These are phyloP conservation scores for Parathielavia hyrcaniae DNA, from an alignment of 495 filamentous ascomycete genomes.

Conservation along the genomic window DNA sequence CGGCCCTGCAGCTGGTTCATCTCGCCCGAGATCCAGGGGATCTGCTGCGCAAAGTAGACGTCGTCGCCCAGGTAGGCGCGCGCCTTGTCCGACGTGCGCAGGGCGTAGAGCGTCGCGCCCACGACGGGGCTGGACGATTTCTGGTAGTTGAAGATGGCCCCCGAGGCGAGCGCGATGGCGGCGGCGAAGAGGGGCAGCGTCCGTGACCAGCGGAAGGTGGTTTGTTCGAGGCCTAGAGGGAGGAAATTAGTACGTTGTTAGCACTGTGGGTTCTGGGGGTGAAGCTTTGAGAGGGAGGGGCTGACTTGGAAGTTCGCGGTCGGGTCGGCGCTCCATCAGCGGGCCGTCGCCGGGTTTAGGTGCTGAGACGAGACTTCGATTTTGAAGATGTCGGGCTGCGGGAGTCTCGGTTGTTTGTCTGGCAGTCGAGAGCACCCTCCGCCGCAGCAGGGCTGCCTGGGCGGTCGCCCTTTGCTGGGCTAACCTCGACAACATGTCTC, in stretches of 20 bases:
- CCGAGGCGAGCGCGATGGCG: constrained; percentile 56
- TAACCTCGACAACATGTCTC: constrained; percentile 37
- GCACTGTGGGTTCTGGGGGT: neutral
- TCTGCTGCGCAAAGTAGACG: constrained; percentile 80
- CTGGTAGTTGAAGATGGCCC: constrained; percentile 98
- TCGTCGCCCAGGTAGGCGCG: constrained; percentile 78
- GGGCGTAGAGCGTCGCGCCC: constrained; percentile 76
- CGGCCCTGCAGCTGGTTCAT: constrained; percentile 91
- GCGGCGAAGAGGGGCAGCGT: constrained; percentile 52
- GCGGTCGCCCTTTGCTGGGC: constrained; percentile 29
- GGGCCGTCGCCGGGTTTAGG: constrained; percentile 56
- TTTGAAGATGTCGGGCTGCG: constrained; percentile 5
- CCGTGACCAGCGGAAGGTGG: constrained; percentile 40
- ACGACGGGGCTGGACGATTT: constrained; percentile 79
- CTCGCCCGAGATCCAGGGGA: constrained; percentile 89
- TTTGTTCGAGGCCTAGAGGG: constrained; percentile 26
- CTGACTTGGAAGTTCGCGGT: constrained; percentile 68
- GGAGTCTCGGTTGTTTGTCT: neutral
- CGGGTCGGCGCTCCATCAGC: constrained; percentile 70
- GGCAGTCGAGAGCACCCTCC: constrained; percentile 12
- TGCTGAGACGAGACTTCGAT: constrained; percentile 38
- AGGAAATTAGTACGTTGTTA: neutral
- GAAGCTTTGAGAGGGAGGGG: neutral
- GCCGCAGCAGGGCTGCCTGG: constrained; percentile 15
- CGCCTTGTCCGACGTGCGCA: constrained; percentile 70